These are phyloP conservation scores for Conoideocrella luteorostrata DNA, from an alignment of 2,329 filamentous ascomycete species.

Conservation along the genomic window DNA sequence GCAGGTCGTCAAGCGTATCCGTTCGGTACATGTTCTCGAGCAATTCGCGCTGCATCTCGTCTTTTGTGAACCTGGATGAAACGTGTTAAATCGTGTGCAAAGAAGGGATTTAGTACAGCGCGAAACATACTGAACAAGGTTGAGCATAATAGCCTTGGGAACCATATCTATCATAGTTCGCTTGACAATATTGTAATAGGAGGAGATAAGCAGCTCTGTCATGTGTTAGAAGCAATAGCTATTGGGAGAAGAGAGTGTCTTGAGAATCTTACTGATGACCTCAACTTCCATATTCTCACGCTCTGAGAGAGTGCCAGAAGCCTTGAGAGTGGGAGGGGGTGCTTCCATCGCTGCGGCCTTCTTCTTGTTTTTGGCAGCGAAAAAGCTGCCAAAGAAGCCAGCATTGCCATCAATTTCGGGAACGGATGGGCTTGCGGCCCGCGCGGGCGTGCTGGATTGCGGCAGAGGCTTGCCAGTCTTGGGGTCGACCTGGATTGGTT, in stretches of 20 bases:
- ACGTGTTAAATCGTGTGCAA: conserved; percentile 4
- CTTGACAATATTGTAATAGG: conserved; percentile 97
- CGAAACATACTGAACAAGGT: conserved; percentile 75
- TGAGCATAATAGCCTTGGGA: conserved; percentile 98
- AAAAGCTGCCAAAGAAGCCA: conserved; percentile 98
- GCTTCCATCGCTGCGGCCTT: conserved; percentile 99
- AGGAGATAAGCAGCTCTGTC: conserved; percentile 84
- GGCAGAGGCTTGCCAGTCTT: conserved; percentile 96
- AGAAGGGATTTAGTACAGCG: background rate
- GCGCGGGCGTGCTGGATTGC: conserved; percentile 56
- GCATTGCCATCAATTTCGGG: conserved; percentile 49
- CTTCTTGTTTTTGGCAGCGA: conserved; percentile 99
- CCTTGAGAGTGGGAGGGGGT: conserved; percentile 86
- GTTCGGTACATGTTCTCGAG: conserved; percentile 96
- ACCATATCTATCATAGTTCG: conserved; percentile 99
- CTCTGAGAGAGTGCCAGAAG: conserved; percentile 86
- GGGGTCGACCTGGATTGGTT: conserved; percentile 91
- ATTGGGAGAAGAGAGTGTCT: background rate
- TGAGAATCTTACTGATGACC: conserved; percentile 74
- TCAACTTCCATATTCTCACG: conserved; percentile 94
- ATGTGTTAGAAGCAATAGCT: background rate
- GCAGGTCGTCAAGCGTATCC: conserved; percentile 82
- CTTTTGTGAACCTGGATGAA: conserved; percentile 71
- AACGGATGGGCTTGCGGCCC: conserved; percentile 70
- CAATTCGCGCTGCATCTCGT: conserved; percentile 96